Conservation (phyloP, 163 green algal genomes). For the Scenedesmus sp. region DNA sequence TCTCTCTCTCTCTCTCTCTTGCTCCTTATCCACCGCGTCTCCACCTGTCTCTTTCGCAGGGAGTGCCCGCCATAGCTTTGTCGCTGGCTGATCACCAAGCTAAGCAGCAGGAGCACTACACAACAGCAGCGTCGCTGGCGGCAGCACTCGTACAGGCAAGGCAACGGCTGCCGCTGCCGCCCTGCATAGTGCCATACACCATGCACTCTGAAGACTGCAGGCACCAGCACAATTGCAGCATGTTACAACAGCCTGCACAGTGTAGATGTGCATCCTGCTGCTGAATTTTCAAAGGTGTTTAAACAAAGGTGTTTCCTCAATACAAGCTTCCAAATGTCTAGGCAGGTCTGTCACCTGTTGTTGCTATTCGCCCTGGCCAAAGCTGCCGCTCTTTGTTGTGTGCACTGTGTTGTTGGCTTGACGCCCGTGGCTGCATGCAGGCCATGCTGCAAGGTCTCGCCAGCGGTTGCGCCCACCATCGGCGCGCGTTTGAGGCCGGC, state of each 20-base stretch:
- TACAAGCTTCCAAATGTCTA: too few species aligned
- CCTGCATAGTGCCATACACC: background rate
- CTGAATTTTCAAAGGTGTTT: too few species aligned
- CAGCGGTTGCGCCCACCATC: background rate
- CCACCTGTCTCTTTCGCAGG: constrained; percentile 58
- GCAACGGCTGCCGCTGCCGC: background rate
- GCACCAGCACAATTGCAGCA: too few species aligned
- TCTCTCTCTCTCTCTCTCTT: too few species aligned
- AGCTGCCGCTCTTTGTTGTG: too few species aligned
- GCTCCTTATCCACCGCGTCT: too few species aligned
- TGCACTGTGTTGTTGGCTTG: too few species aligned
- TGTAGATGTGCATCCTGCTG: too few species aligned
- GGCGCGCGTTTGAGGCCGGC: constrained; percentile 1
- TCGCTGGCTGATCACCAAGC: constrained; percentile 70
- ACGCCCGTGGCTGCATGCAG: background rate
- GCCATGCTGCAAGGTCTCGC: background rate
- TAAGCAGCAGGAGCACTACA: constrained; percentile 61
- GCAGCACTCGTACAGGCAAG: constrained; percentile 56
- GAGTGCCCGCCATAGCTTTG: constrained; percentile 65
- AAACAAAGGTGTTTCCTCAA: too few species aligned
- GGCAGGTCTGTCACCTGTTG: too few species aligned
- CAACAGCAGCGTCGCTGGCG: constrained; percentile 38
- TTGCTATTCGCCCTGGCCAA: too few species aligned
- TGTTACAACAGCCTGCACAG: too few species aligned
- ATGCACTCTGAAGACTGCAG: background rate